These are phyloP conservation scores for Vigna angularis DNA, from an alignment of 306 rosid species.

Conservation along the genomic window DNA sequence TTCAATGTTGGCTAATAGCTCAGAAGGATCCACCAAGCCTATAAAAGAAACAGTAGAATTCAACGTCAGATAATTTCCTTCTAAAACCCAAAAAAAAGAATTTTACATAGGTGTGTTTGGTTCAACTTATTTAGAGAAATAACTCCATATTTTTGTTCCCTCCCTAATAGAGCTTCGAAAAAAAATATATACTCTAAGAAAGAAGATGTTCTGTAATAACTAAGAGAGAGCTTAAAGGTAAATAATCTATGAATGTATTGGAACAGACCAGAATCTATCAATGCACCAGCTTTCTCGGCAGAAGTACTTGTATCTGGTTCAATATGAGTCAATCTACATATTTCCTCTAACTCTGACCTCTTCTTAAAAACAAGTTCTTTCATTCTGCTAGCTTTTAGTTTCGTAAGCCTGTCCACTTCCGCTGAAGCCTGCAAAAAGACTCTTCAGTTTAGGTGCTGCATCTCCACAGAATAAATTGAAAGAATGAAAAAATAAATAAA, in stretches of 20 bases:
- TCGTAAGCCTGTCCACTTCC: slow-evolving; percentile 85
- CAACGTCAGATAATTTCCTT: neutral
- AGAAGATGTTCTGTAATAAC: neutral
- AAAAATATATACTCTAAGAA: neutral
- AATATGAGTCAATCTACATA: slow-evolving; percentile 80
- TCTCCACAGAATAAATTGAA: neutral
- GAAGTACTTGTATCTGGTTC: slow-evolving; percentile 91
- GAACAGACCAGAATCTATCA: slow-evolving; percentile 86
- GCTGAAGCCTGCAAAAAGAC: slow-evolving; percentile 70
- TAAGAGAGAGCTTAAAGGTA: neutral
- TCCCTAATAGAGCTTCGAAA: neutral
- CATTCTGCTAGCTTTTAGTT: slow-evolving; percentile 95
- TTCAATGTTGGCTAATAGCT: slow-evolving; percentile 87
- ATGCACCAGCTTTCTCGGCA: slow-evolving; percentile 87
- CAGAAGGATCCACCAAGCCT: slow-evolving; percentile 93
- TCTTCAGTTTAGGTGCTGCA: slow-evolving; percentile 24
- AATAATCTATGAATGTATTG: slow-evolving; percentile 12
- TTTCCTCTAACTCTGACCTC: slow-evolving; percentile 87
- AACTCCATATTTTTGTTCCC: neutral
- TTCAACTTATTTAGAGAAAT: neutral
- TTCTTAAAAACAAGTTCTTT: slow-evolving; percentile 92
- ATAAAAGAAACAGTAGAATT: slow-evolving; percentile 28
- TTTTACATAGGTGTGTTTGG: neutral
- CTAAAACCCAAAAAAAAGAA: slow-evolving; percentile 2
- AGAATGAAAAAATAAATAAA: neutral